These are phyloP conservation scores for Ustilago trichophora DNA, from an alignment of 1,284 basidiomycete genomes.

Conservation along the genomic window DNA sequence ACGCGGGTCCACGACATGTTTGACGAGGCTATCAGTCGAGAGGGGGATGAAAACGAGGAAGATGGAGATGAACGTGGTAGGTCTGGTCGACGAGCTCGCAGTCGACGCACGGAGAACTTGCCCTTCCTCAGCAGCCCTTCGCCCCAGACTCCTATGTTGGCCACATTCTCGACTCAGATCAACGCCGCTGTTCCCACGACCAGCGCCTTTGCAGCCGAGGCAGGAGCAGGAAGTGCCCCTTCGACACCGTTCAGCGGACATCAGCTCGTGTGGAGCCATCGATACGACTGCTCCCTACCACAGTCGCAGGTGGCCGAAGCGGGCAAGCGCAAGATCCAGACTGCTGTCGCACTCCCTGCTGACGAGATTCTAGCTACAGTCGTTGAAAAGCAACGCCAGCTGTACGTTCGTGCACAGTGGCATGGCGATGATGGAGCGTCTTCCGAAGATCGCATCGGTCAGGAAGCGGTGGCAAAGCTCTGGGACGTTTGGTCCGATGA, in stretches of 20 bases:
- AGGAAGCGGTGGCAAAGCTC: conserved; percentile 30
- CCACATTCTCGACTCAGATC: not conserved
- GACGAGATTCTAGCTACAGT: conserved; percentile 29
- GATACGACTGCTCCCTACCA: conserved; percentile 29
- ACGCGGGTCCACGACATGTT: conserved; percentile 31
- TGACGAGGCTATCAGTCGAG: conserved; percentile 30
- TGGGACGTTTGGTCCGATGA: conserved; percentile 45
- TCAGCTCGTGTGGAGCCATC: conserved; percentile 38
- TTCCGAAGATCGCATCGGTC: conserved; percentile 5
- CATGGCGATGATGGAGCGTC: conserved; percentile 31
- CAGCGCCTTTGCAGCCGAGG: not conserved
- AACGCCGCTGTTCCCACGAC: not conserved
- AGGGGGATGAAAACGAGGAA: conserved; percentile 28
- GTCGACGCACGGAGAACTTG: conserved; percentile 44
- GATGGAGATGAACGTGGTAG: conserved; percentile 30
- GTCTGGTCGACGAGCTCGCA: conserved; percentile 37
- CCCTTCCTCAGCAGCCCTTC: conserved; percentile 49
- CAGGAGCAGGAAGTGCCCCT: conserved; percentile 11
- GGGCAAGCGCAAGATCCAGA: conserved; percentile 39
- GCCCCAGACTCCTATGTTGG: conserved; percentile 17
- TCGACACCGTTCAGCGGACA: conserved; percentile 35
- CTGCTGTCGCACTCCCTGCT: conserved; percentile 12
- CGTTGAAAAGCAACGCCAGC: conserved; percentile 40
- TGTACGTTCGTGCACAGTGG: conserved; percentile 42
- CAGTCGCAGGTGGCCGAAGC: conserved; percentile 13